A percentile compares a stretch with the other conserved stretches of the same genome.
Conservation (phyloP, 2,329 filamentous ascomycete genomes). For the Zymoseptoria brevis region DNA sequence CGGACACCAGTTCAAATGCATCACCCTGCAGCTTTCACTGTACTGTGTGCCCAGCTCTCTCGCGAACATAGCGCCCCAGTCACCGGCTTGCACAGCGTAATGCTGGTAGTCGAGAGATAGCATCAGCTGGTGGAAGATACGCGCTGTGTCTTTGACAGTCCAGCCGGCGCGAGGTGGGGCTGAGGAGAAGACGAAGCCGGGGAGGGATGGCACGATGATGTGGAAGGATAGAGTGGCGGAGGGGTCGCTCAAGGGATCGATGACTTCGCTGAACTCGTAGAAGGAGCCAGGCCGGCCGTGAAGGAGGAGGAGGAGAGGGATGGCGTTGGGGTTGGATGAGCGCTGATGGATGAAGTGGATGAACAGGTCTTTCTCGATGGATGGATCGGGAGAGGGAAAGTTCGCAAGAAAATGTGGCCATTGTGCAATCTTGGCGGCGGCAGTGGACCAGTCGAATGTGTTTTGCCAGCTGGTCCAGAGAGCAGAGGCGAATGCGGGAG, state of each 20-base stretch:
- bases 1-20: constrained; percentile 38
- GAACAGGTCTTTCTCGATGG: constrained; percentile 29
- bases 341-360: constrained; percentile 37
- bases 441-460: constrained; percentile 29
- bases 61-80: constrained; percentile 37
- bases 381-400: constrained; percentile 1
- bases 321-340: constrained; percentile 28
- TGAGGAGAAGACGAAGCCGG: constrained; percentile 45
- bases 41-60: constrained; percentile 32
- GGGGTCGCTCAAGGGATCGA: constrained; percentile 23
- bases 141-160: constrained; percentile 33
- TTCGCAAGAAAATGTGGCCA: constrained; percentile 27
- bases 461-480: constrained; percentile 30
- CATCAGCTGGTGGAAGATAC: constrained; percentile 34
- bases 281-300: constrained; percentile 43
- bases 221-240: constrained; percentile 40
- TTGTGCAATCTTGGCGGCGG: constrained; percentile 27
- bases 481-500: constrained; percentile 28
- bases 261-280: constrained; percentile 37
- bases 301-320: constrained; percentile 35
- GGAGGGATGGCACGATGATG: constrained; percentile 51
- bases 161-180: constrained; percentile 27
- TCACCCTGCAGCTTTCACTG: constrained; percentile 31
- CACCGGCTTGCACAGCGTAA: constrained; percentile 35
- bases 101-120: constrained; percentile 33